These are phyloP conservation scores for Asterochloris sp. DNA, from an alignment of 139 green algal genomes.

Conservation along the genomic window DNA sequence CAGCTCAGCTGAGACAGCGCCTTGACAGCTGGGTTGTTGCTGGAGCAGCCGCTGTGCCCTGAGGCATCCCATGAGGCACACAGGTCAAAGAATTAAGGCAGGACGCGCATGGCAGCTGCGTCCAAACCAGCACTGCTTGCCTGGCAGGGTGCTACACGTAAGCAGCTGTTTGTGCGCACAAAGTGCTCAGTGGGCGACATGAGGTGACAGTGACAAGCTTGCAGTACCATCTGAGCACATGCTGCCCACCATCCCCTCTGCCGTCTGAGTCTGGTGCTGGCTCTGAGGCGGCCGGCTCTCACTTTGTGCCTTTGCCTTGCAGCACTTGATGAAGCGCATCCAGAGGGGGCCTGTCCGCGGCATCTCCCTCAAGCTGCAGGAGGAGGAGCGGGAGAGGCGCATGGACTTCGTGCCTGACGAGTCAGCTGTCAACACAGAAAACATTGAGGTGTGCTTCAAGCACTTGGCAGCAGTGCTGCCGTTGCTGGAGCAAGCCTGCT, in stretches of 20 bases:
- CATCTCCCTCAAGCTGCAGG: conserved; percentile 99
- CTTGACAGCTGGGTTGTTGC: too few species aligned
- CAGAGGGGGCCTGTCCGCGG: conserved; percentile 96
- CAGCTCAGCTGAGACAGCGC: too few species aligned
- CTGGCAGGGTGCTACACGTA: too few species aligned
- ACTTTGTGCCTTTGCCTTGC: conserved; percentile 17
- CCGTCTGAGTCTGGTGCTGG: neutral
- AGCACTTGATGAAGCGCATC: conserved; percentile 99
- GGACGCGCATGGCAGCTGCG: too few species aligned
- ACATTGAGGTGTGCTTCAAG: conserved; percentile 78
- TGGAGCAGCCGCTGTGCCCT: too few species aligned
- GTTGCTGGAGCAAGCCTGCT: neutral
- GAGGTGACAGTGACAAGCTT: too few species aligned
- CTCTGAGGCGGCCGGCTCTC: neutral
- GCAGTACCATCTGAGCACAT: too few species aligned
- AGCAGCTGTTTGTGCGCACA: too few species aligned
- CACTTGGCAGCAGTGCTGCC: neutral
- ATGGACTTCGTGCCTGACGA: conserved; percentile 99
- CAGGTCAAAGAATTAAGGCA: too few species aligned
- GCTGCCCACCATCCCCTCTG: neutral
- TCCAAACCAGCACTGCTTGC: too few species aligned
- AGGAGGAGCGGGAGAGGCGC: conserved; percentile 98
- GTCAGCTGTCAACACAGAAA: conserved; percentile 89
- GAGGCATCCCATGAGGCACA: too few species aligned
- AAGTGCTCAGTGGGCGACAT: too few species aligned